phyloP scores from a whole-genome alignment of 2,329 filamentous ascomycete genomes.

The Trichoderma sp. region DNA sequence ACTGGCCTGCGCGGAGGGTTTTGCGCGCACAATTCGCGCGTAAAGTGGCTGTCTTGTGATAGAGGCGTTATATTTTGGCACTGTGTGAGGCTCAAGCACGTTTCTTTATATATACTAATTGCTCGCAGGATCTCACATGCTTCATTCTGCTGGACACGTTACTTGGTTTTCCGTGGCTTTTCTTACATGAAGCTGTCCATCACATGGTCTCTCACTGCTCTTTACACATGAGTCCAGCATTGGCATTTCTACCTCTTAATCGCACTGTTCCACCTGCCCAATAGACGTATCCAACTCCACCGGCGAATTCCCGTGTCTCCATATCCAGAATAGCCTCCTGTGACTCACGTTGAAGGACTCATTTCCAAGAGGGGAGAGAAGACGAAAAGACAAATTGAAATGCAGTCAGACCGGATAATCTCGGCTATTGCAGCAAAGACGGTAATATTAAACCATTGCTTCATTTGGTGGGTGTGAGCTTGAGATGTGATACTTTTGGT shows the following conservation, averaged over 20 bases:
- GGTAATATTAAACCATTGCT: not conserved
- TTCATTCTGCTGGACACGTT: not conserved
- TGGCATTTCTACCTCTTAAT: not conserved
- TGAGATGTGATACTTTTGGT: not conserved
- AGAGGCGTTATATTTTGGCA: not conserved
- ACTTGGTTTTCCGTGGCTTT: not conserved
- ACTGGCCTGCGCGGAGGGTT: not conserved
- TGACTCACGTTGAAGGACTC: constrained; percentile 3
- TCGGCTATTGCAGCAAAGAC: not conserved
- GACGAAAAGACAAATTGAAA: not conserved
- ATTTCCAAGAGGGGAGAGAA: not conserved
- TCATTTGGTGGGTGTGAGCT: not conserved
- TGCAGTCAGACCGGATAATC: not conserved
- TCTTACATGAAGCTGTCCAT: not conserved
- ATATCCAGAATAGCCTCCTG: not conserved
- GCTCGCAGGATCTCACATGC: not conserved
- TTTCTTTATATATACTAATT: not conserved
- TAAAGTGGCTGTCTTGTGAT: constrained; percentile 12
- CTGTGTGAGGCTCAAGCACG: not conserved
- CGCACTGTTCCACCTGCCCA: not conserved
- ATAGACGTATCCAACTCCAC: not conserved
- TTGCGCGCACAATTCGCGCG: constrained; percentile 1
- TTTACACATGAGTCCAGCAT: not conserved
- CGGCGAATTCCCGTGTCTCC: not conserved
- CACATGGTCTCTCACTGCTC: not conserved